These are phyloP conservation scores for Phytopythium kandeliae DNA, from an alignment of 352 stramenopile genomes.

Conservation along the genomic window DNA sequence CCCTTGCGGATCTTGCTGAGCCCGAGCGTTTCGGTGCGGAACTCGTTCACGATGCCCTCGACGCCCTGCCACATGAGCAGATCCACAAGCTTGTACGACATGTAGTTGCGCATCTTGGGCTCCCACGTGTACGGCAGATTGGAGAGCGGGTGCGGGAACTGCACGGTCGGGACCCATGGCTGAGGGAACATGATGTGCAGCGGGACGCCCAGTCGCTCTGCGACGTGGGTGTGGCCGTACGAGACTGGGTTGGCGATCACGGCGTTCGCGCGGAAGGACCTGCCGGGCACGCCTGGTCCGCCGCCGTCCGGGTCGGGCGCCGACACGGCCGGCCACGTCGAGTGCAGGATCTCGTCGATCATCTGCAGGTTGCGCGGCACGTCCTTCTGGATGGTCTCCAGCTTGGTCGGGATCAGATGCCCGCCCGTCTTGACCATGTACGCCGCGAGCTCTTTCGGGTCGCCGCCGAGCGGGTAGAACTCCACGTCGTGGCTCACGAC, in stretches of 20 bases:
- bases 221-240: conserved; percentile 92
- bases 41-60: conserved; percentile 79
- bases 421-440: conserved; percentile 92
- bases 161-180: conserved; percentile 82
- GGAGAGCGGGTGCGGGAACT: conserved; percentile 89
- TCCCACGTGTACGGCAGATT: conserved; percentile 76
- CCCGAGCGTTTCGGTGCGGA: conserved; percentile 48
- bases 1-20: conserved; percentile 65
- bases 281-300: conserved; percentile 27
- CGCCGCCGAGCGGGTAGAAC: conserved; percentile 73
- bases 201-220: conserved; percentile 87
- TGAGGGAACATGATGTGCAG: conserved; percentile 94
- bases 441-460: conserved; percentile 68
- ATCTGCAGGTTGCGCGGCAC: conserved; percentile 86
- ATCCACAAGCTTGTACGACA: conserved; percentile 89
- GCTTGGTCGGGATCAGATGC: conserved; percentile 62
- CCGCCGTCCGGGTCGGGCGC: conserved; percentile 70
- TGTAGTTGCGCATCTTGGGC: conserved; percentile 56
- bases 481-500: conserved; percentile 70
- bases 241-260: conserved; percentile 94
- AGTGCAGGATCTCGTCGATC: conserved; percentile 86
- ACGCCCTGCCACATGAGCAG: conserved; percentile 65
- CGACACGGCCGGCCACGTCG: conserved; percentile 85
- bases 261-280: conserved; percentile 81
- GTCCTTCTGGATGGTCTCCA: conserved; percentile 53